These are phyloP conservation scores for Arthroderma sp. DNA, from an alignment of 2,329 filamentous ascomycete genomes.

Conservation along the genomic window DNA sequence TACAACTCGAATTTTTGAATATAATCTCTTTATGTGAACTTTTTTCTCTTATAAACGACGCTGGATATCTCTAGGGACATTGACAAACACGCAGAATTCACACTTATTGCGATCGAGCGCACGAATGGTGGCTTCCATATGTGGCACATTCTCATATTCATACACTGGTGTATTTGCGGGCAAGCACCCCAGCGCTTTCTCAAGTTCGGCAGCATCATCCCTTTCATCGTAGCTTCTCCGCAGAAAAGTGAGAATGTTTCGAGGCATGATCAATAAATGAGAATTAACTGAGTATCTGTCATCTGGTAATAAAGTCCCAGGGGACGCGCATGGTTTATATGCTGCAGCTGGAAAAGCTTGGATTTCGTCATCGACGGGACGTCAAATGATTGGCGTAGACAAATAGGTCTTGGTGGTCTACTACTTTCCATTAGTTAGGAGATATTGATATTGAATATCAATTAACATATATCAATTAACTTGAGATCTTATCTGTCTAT, in stretches of 20 bases:
- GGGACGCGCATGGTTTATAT: no score
- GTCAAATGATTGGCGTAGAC: no score
- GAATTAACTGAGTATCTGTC: no score
- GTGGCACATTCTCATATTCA: background rate
- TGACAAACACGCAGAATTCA: background rate
- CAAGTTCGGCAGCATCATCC: slow-evolving; percentile 1
- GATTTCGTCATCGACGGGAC: no score
- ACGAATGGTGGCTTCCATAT: background rate
- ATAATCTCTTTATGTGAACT: background rate
- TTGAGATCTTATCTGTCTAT: no score
- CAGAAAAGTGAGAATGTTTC: background rate
- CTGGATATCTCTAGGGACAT: background rate
- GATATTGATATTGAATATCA: no score
- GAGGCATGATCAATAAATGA: background rate
- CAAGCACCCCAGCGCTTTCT: slow-evolving; percentile 1
- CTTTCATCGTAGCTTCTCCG: background rate
- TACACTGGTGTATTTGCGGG: background rate
- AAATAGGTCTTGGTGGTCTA: no score
- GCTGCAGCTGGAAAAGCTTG: no score
- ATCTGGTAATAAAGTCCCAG: no score
- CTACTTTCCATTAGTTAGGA: no score
- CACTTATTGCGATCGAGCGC: background rate
- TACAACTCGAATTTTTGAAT: background rate
- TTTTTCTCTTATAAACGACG: background rate
- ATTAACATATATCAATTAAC: no score